phyloP scores from a whole-genome alignment of 345 rosid species.

The Clausena lansium region DNA sequence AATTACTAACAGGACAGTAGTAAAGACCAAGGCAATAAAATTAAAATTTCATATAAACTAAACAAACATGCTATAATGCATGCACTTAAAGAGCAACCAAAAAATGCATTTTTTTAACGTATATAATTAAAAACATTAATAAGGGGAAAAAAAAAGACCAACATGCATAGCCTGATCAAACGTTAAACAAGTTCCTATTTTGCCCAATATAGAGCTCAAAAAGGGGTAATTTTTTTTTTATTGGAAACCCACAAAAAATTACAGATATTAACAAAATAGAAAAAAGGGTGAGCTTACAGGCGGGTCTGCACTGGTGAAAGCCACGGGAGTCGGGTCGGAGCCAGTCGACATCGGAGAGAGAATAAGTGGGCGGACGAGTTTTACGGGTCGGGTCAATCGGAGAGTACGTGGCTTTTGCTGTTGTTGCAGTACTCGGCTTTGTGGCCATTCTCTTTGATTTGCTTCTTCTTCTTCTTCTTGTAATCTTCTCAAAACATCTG shows the following conservation, averaged over 20 bases:
- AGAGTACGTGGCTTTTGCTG: constrained; percentile 59
- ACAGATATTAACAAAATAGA: background rate
- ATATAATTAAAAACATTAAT: background rate
- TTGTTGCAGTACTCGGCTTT: constrained; percentile 42
- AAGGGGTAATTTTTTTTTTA: background rate
- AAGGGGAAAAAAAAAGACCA: background rate
- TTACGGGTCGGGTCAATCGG: constrained; percentile 42
- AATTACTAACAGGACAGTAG: background rate
- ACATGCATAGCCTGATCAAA: constrained; percentile 2
- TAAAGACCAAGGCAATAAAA: background rate
- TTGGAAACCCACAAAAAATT: background rate
- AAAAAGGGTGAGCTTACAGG: constrained; percentile 42
- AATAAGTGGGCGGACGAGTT: constrained; percentile 43
- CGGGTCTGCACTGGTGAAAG: constrained; percentile 91
- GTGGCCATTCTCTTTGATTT: constrained; percentile 42
- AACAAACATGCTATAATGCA: background rate
- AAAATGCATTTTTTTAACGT: background rate
- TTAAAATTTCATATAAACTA: background rate
- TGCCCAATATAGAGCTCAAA: background rate
- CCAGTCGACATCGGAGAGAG: constrained; percentile 68
- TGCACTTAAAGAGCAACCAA: background rate
- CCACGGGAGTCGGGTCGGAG: constrained; percentile 88
- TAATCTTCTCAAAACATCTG: background rate
- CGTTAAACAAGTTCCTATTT: background rate
- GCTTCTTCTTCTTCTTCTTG: background rate